Conservation (phyloP, 768 basidiomycete genomes). For the Agrocybe pediades region DNA sequence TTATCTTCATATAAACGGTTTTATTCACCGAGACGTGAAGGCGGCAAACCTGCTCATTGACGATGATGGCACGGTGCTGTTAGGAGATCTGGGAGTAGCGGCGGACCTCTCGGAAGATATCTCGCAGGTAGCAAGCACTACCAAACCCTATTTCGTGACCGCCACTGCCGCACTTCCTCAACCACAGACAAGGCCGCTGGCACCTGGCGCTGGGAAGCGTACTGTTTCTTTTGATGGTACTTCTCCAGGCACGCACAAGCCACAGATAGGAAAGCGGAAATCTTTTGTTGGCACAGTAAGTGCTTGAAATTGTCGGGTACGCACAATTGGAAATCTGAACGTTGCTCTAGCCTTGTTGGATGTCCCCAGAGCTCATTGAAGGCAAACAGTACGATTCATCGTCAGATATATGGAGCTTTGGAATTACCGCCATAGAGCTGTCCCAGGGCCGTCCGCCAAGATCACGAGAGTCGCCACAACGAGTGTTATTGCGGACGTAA, state of each 20-base stretch:
- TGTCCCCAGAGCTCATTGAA: constrained; percentile 93
- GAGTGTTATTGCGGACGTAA: constrained; percentile 76
- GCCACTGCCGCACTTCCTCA: constrained; percentile 32
- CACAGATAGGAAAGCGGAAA: constrained; percentile 74
- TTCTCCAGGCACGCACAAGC: constrained; percentile 30
- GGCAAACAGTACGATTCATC: constrained; percentile 82
- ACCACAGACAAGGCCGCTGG: constrained; percentile 21
- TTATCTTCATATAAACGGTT: constrained; percentile 87
- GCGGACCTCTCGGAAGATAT: constrained; percentile 77
- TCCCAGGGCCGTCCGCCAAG: constrained; percentile 87
- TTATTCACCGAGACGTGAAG: constrained; percentile 94
- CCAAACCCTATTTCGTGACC: constrained; percentile 28
- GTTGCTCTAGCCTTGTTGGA: constrained; percentile 78
- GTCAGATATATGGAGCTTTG: constrained; percentile 96
- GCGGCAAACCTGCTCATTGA: constrained; percentile 93
- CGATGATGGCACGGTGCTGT: constrained; percentile 85
- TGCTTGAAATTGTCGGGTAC: neutral
- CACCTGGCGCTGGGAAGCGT: constrained; percentile 25
- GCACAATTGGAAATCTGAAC: neutral
- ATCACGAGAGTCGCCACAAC: constrained; percentile 71
- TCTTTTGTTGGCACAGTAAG: constrained; percentile 91
- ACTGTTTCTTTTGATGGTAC: constrained; percentile 36
- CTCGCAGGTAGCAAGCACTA: constrained; percentile 28
- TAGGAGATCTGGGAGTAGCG: constrained; percentile 93
- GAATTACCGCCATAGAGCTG: constrained; percentile 92